These are phyloP conservation scores for Claviceps cyperi DNA, from an alignment of 2,329 filamentous ascomycete species.

Conservation along the genomic window DNA sequence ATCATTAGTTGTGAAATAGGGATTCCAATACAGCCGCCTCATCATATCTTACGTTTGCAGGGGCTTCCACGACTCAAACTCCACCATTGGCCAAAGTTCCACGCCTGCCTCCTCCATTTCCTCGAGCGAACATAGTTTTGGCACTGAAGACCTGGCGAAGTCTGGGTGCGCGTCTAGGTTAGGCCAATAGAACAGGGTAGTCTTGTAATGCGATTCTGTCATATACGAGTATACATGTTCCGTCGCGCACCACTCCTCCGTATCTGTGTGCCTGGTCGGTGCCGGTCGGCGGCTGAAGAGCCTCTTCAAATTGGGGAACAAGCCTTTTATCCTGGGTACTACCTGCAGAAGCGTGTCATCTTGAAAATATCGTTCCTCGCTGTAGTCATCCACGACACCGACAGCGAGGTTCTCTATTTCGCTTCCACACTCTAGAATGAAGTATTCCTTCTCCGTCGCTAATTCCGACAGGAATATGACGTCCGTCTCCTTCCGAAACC, in stretches of 20 bases:
- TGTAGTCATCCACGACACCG: slow-evolving; percentile 1
- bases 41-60: slow-evolving; percentile 10
- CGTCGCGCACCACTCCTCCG: slow-evolving; percentile 19
- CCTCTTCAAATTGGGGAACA: slow-evolving; percentile 14
- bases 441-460: not conserved
- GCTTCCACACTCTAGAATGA: slow-evolving; percentile 15
- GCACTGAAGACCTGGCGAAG: too few relatives aligned
- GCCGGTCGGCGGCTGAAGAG: slow-evolving; percentile 11
- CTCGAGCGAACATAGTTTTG: too few relatives aligned
- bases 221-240: slow-evolving; percentile 15
- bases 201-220: slow-evolving; percentile 4
- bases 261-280: not conserved
- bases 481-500: slow-evolving; percentile 18
- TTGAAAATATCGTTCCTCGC: not conserved
- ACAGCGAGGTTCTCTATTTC: slow-evolving; percentile 17
- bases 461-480: slow-evolving; percentile 14
- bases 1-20: not conserved
- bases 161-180: too few relatives aligned
- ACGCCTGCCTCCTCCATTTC: too few relatives aligned
- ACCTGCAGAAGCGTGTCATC: slow-evolving; percentile 2
- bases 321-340: not conserved
- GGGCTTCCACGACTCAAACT: slow-evolving; percentile 12
- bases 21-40: slow-evolving; percentile 1
- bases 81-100: slow-evolving; percentile 9
- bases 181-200: too few relatives aligned